phyloP scores from a whole-genome alignment of 169 alveolate genomes.

The Cytauxzoon felis region DNA sequence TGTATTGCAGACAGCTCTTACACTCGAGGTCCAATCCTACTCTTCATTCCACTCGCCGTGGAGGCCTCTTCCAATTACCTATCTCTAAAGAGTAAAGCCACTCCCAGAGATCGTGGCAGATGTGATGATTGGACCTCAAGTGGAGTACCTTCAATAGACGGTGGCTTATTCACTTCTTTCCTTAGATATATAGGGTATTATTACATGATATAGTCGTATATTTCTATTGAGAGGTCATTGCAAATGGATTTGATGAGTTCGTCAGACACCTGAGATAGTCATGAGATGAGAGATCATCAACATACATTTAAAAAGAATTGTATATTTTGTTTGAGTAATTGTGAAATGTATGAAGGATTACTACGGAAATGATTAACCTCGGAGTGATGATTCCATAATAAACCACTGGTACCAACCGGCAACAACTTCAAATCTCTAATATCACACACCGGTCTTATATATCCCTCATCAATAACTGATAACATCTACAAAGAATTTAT shows the following conservation, averaged over 20 bases:
- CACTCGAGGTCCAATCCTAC: too few relatives aligned
- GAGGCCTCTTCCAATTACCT: too few relatives aligned
- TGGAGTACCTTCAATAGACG: too few relatives aligned
- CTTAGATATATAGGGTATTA: too few relatives aligned
- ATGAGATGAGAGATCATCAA: neutral
- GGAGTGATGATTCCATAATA: slow-evolving; percentile 7
- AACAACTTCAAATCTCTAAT: neutral
- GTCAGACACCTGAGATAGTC: slow-evolving; percentile 9
- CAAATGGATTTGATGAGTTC: slow-evolving; percentile 12
- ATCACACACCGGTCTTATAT: slow-evolving; percentile 22
- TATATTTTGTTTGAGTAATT: slow-evolving; percentile 1
- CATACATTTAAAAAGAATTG: slow-evolving; percentile 37
- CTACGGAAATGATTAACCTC: neutral
- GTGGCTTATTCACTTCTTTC: too few relatives aligned
- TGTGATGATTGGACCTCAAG: too few relatives aligned
- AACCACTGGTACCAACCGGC: slow-evolving; percentile 11
- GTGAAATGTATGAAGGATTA: neutral
- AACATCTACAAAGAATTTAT: slow-evolving; percentile 4
- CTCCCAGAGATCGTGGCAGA: too few relatives aligned
- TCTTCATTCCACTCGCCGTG: too few relatives aligned
- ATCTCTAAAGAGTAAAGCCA: too few relatives aligned
- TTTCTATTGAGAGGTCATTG: slow-evolving; percentile 14
- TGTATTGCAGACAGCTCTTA: too few relatives aligned
- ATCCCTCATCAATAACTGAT: slow-evolving; percentile 41
- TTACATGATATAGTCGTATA: slow-evolving; percentile 8